A percentile compares a stretch with the other conserved stretches of the same genome.
Evolutionary conservation across 2,329 filamentous ascomycete species (phyloP).

Genomic region (Colletotrichum somersetense): DNA sequence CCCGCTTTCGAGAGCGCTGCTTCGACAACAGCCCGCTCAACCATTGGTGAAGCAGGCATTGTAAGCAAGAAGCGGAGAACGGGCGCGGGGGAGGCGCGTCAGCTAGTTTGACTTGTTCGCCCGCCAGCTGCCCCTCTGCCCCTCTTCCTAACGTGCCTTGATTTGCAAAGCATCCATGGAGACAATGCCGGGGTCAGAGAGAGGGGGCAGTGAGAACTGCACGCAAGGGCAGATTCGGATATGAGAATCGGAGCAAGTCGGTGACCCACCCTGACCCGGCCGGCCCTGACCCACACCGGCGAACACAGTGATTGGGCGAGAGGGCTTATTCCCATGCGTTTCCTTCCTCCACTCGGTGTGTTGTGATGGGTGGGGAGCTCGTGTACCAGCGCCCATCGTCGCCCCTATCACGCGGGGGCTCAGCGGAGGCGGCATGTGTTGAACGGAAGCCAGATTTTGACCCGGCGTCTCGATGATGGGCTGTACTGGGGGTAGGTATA

Average conservation of each 20-base stretch:
- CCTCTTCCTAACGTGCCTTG: slow-evolving; percentile 24
- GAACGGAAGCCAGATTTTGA: slow-evolving; percentile 35
- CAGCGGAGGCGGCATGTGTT: slow-evolving; percentile 18
- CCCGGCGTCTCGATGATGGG: background rate
- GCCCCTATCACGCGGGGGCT: slow-evolving; percentile 1
- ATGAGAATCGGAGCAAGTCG: slow-evolving; percentile 38
- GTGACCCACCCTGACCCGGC: slow-evolving; percentile 29
- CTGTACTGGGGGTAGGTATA: background rate
- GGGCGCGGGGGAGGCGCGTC: background rate
- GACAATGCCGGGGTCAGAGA: slow-evolving; percentile 4
- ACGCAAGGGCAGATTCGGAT: slow-evolving; percentile 36
- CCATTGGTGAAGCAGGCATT: slow-evolving; percentile 37
- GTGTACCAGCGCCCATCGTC: slow-evolving; percentile 7
- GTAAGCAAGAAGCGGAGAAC: slow-evolving; percentile 35
- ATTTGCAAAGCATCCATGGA: slow-evolving; percentile 27
- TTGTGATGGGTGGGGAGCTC: slow-evolving; percentile 5
- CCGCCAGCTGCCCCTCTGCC: background rate
- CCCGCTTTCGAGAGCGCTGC: slow-evolving; percentile 15
- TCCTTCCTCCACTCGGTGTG: slow-evolving; percentile 21
- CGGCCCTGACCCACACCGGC: slow-evolving; percentile 13
- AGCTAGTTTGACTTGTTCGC: slow-evolving; percentile 24
- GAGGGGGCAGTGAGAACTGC: slow-evolving; percentile 12
- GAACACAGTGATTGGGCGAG: slow-evolving; percentile 21
- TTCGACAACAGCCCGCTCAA: background rate
- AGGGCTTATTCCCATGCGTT: background rate